phyloP scores from a whole-genome alignment of 306 rosid genomes.

The Leucaena leucocephala region DNA sequence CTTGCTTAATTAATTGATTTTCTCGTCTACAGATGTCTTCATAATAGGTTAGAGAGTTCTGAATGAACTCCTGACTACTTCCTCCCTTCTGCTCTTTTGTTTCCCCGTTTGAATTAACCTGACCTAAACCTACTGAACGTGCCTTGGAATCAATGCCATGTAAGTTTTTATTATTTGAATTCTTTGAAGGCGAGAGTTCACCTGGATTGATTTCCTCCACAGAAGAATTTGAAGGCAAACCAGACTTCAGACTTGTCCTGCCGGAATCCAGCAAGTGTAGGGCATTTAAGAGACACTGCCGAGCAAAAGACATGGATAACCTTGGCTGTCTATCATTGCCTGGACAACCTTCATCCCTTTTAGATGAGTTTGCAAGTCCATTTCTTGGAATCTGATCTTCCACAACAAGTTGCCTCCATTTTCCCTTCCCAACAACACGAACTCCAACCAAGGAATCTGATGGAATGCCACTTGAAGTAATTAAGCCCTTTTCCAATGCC shows the following conservation, averaged over 20 bases:
- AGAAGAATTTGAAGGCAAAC: slow-evolving; percentile 64
- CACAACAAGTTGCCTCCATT: slow-evolving; percentile 93
- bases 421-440: slow-evolving; percentile 80
- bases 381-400: slow-evolving; percentile 64
- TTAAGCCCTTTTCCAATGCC: slow-evolving; percentile 84
- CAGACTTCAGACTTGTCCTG: slow-evolving; percentile 52
- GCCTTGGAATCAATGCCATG: slow-evolving; percentile 69
- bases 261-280: slow-evolving; percentile 65
- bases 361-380: slow-evolving; percentile 46
- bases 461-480: slow-evolving; percentile 47
- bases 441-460: slow-evolving; percentile 63
- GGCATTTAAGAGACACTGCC: slow-evolving; percentile 78
- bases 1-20: slow-evolving; percentile 79
- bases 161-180: slow-evolving; percentile 60
- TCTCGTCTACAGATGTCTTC: slow-evolving; percentile 72
- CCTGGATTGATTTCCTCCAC: slow-evolving; percentile 67
- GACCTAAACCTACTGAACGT: slow-evolving; percentile 59
- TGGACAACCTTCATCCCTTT: slow-evolving; percentile 48
- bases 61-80: slow-evolving; percentile 79
- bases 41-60: slow-evolving; percentile 75
- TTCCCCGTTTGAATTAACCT: slow-evolving; percentile 78
- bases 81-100: slow-evolving; percentile 84
- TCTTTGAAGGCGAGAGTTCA: slow-evolving; percentile 62
- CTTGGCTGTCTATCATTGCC: slow-evolving; percentile 66
- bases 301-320: slow-evolving; percentile 82